Evolutionary conservation across 1,284 basidiomycete genomes (phyloP).

Genomic region (Earliella scabrosa): DNA sequence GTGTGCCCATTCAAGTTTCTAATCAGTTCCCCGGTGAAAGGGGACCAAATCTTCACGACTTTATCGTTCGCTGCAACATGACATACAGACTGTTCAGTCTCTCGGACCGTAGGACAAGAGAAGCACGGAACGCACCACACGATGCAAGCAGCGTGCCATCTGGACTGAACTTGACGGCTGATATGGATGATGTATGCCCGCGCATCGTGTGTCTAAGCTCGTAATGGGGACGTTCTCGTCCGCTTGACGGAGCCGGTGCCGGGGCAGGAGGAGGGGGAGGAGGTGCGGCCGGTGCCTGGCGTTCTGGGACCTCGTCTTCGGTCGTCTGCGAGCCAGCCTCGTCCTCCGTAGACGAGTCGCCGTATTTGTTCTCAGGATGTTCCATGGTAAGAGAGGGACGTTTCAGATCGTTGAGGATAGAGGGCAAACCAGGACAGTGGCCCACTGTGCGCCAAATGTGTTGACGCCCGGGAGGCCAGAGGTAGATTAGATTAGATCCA

Average conservation of each 20-base stretch:
- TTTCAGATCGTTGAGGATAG: neutral
- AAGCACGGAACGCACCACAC: slow-evolving; percentile 55
- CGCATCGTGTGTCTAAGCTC: slow-evolving; percentile 64
- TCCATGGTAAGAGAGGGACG: slow-evolving; percentile 22
- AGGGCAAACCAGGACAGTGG: too few relatives aligned
- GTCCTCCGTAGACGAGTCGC: slow-evolving; percentile 75
- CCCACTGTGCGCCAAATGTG: too few relatives aligned
- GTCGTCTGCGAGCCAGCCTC: slow-evolving; percentile 81
- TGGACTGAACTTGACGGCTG: slow-evolving; percentile 84
- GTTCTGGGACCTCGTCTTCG: slow-evolving; percentile 77
- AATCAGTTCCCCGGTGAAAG: slow-evolving; percentile 76
- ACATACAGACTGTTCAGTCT: neutral
- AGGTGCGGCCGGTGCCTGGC: slow-evolving; percentile 42
- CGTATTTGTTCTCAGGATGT: slow-evolving; percentile 22
- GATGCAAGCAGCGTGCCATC: slow-evolving; percentile 82
- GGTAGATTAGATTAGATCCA: too few relatives aligned
- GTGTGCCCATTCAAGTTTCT: slow-evolving; percentile 75
- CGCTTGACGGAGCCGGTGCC: slow-evolving; percentile 37
- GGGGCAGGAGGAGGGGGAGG: slow-evolving; percentile 37
- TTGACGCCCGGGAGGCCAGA: too few relatives aligned
- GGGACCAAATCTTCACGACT: slow-evolving; percentile 80
- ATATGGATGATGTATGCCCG: slow-evolving; percentile 79
- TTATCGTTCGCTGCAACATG: slow-evolving; percentile 67
- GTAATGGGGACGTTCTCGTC: slow-evolving; percentile 70
- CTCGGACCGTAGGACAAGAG: neutral